Evolutionary conservation across 1,284 basidiomycete species (phyloP).

Genomic region (Leccinum pachyderme): DNA sequence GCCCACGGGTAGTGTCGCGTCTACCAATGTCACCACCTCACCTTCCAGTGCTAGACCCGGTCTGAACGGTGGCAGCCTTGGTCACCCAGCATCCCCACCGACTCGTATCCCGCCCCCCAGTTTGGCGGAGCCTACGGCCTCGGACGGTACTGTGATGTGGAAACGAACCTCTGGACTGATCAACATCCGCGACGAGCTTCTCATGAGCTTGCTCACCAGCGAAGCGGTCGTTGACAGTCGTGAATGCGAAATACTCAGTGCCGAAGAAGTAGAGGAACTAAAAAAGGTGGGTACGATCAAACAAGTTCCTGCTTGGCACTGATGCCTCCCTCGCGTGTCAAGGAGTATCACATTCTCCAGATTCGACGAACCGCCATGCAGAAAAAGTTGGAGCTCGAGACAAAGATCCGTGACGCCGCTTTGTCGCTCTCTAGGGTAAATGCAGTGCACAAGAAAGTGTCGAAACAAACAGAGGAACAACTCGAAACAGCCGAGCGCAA

Average conservation of each 20-base stretch:
- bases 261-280: slow-evolving; percentile 88
- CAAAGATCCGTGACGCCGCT: slow-evolving; percentile 79
- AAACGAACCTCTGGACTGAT: slow-evolving; percentile 44
- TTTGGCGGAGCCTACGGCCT: slow-evolving; percentile 29
- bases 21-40: slow-evolving; percentile 26
- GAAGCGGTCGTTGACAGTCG: slow-evolving; percentile 85
- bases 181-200: slow-evolving; percentile 70
- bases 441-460: slow-evolving; percentile 53
- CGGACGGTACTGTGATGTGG: slow-evolving; percentile 34
- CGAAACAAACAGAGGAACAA: slow-evolving; percentile 69
- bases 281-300: slow-evolving; percentile 65
- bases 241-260: slow-evolving; percentile 68
- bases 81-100: slow-evolving; percentile 44
- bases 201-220: slow-evolving; percentile 80
- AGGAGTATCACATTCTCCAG: slow-evolving; percentile 71
- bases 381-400: slow-evolving; percentile 72
- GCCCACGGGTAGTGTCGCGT: slow-evolving; percentile 21
- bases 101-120: slow-evolving; percentile 31
- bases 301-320: background rate
- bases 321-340: background rate
- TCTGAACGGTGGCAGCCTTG: slow-evolving; percentile 18
- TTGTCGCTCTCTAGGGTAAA: slow-evolving; percentile 68
- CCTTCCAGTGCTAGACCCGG: slow-evolving; percentile 28
- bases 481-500: slow-evolving; percentile 65
- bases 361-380: slow-evolving; percentile 59